A percentile compares a stretch with the other conserved stretches of the same genome.
Evolutionary conservation across 2,329 filamentous ascomycete genomes (phyloP).

Genomic region (Alternaria infectoria): DNA sequence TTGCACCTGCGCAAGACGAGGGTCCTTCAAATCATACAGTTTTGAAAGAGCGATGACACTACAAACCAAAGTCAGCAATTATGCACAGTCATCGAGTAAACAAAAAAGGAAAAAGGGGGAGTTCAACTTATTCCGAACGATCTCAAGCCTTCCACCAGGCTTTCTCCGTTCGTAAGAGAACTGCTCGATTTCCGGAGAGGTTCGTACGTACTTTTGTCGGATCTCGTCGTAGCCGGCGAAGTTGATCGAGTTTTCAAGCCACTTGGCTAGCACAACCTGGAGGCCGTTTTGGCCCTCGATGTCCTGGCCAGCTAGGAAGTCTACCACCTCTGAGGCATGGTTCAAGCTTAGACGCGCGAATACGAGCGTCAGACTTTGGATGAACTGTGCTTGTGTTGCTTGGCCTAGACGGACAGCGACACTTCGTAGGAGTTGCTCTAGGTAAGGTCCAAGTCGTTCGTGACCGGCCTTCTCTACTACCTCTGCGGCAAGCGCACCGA

Average conservation of each 20-base stretch:
- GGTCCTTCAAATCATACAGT: constrained; percentile 84
- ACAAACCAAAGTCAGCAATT: constrained; percentile 18
- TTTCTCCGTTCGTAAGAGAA: constrained; percentile 1
- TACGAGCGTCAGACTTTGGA: constrained; percentile 93
- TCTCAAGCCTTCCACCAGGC: background rate
- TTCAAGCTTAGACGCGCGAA: constrained; percentile 89
- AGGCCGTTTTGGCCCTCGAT: constrained; percentile 83
- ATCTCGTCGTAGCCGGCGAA: constrained; percentile 99
- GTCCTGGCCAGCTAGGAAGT: constrained; percentile 85
- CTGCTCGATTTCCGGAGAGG: background rate
- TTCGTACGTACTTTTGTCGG: constrained; percentile 79
- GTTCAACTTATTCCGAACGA: constrained; percentile 5
- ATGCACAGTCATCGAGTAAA: background rate
- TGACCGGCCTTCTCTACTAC: constrained; percentile 94
- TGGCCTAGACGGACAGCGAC: constrained; percentile 84
- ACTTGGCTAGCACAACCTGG: constrained; percentile 88
- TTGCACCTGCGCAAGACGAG: constrained; percentile 75
- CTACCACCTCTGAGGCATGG: constrained; percentile 85
- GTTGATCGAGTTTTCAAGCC: constrained; percentile 95
- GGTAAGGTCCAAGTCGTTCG: constrained; percentile 86
- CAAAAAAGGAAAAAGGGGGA: background rate
- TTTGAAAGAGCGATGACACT: constrained; percentile 93
- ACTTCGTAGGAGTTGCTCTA: constrained; percentile 85
- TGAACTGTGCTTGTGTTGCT: constrained; percentile 85
- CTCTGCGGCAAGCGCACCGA: constrained; percentile 91